Evolutionary conservation across 2,329 filamentous ascomycete species (phyloP), one percentile per base, ranked within the genome.

Genomic region (Epichloe aotearoae): DNA sequence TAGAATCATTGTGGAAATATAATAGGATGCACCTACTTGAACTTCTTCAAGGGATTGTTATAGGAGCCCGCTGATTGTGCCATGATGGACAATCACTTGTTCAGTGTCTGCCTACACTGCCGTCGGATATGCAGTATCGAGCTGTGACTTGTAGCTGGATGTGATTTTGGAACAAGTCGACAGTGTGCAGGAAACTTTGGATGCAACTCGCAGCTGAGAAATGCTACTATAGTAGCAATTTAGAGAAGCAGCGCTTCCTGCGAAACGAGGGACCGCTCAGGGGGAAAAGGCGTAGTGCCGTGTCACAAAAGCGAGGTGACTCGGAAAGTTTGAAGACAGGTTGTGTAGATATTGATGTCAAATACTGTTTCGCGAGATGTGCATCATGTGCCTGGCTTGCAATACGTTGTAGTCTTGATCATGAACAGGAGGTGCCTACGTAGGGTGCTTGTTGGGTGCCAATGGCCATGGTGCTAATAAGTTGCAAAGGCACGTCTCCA

Each of bases 11-110:
- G 15, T 3, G 4, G 14, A 8, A 36, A 17, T 23, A 26, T 37
- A 15, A 33, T 30, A 11, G 12, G 12, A 20, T 10, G 41, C 4
- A 61, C 64, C 54, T 76, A 96, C 90, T 98, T 98, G 85, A 97
- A 98, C 73, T 98, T 98, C 86, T 98, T 98, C 73, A 98, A 77
- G 64, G 93, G 93, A 77, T 97, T 97, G 70, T 94, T 96, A 78
- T 97, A 98, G 58, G 87, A 88, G 69, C 86, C 87, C 64, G 83
- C 83, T 55, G 74, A 70, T 72, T 88, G 82, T 69, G 90, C 87
- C 90, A 95, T 95, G 67, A 66, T 80, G 46, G 45, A 19, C 36
- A 23, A 38, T 37, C 17, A 33, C 23, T 40, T 14, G 3, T 23
- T 37, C 17, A 33, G 17, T 30, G 40, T 47, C 46, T 15, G 34